Percentiles rank a stretch among this genome's conserved stretches.
Conservation (phyloP, 352 stramenopile genomes). For the Phytophthora meadii region DNA sequence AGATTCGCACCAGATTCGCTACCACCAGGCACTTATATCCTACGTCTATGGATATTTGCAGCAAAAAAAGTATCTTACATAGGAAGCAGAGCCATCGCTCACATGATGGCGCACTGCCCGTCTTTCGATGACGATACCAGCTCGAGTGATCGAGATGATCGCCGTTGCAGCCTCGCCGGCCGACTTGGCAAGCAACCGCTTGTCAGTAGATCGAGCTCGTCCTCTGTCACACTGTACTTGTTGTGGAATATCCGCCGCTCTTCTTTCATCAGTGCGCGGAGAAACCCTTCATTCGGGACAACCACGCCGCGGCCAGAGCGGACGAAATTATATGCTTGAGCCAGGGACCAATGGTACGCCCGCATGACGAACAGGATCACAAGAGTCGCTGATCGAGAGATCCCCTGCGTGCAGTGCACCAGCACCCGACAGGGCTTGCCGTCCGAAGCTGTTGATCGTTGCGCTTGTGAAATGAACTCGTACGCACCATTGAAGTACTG, state of each 20-base stretch:
- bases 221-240: slow-evolving; percentile 53
- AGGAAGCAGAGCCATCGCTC: background rate
- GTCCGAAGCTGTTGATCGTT: slow-evolving; percentile 13
- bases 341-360: slow-evolving; percentile 56
- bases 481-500: slow-evolving; percentile 55
- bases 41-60: slow-evolving; percentile 5
- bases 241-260: slow-evolving; percentile 54
- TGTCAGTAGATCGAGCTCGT: slow-evolving; percentile 64
- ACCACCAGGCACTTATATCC: slow-evolving; percentile 14
- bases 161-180: slow-evolving; percentile 23
- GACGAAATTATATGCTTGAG: slow-evolving; percentile 68
- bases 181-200: slow-evolving; percentile 41
- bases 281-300: slow-evolving; percentile 70
- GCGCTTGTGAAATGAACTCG: slow-evolving; percentile 52
- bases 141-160: slow-evolving; percentile 6
- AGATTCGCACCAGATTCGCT: slow-evolving; percentile 34
- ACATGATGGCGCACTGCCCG: slow-evolving; percentile 34
- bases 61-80: slow-evolving; percentile 10
- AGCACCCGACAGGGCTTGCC: slow-evolving; percentile 51
- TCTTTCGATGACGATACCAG: slow-evolving; percentile 13
- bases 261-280: slow-evolving; percentile 54
- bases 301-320: slow-evolving; percentile 56
- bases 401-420: slow-evolving; percentile 79
- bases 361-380: slow-evolving; percentile 81
- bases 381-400: slow-evolving; percentile 72